Evolutionary conservation across 1,139 yeast genomes (phyloP).

Genomic region (Petasospora fabianii): DNA sequence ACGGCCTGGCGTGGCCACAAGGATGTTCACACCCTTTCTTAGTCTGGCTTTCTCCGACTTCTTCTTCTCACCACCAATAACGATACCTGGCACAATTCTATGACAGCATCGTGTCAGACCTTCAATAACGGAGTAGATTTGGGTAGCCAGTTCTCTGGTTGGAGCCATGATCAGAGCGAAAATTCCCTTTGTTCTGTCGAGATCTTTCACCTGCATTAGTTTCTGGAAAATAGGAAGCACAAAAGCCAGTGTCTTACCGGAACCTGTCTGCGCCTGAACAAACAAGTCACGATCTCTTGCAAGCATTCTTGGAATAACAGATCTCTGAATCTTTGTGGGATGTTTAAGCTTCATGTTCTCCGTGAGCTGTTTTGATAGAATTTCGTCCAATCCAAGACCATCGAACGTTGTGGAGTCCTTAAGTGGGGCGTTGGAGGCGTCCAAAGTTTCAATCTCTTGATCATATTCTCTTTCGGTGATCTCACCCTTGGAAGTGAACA

Average conservation of each 20-base stretch:
- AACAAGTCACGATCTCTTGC: constrained; percentile 61
- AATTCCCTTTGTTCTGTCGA: constrained; percentile 71
- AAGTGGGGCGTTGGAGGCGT: constrained; percentile 85
- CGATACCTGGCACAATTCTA: constrained; percentile 85
- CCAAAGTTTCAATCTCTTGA: constrained; percentile 32
- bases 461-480: constrained; percentile 32
- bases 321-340: constrained; percentile 85
- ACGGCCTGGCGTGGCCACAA: constrained; percentile 98
- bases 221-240: constrained; percentile 75
- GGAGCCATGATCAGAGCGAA: constrained; percentile 89
- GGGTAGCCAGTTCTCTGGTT: constrained; percentile 92
- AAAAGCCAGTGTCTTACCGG: constrained; percentile 90
- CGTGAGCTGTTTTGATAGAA: constrained; percentile 51
- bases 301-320: constrained; percentile 71
- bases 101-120: constrained; percentile 69
- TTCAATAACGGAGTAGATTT: constrained; percentile 79
- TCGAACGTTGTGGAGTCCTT: constrained; percentile 64
- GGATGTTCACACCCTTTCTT: constrained; percentile 86
- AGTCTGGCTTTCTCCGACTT: constrained; percentile 96
- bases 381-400: constrained; percentile 64
- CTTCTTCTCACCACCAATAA: constrained; percentile 97
- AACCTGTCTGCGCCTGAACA: constrained; percentile 93
- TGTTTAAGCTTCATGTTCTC: constrained; percentile 55
- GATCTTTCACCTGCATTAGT: constrained; percentile 51
- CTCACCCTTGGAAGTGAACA: constrained; percentile 71